Evolutionary conservation across 225 moss, liverwort and hornwort genomes (phyloP).

Genomic region (Thuidium tamariscinum): DNA sequence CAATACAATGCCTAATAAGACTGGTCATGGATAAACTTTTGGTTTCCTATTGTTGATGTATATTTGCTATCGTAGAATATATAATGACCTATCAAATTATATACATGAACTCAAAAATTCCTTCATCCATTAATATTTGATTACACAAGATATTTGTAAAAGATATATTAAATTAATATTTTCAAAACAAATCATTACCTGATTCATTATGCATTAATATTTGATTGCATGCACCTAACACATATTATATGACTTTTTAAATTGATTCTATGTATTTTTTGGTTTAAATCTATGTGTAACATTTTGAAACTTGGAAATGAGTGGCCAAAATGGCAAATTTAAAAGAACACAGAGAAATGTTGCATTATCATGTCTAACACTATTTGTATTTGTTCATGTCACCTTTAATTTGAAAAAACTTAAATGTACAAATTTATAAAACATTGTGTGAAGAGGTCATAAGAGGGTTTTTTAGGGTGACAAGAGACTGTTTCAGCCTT

Average conservation of each 20-base stretch:
- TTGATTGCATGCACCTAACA: not conserved
- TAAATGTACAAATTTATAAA: no score
- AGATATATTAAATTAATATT: not conserved
- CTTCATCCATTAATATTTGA: no score
- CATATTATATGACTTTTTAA: accelerated
- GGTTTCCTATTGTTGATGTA: not conserved
- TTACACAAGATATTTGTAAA: no score
- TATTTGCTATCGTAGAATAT: not conserved
- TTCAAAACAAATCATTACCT: no score
- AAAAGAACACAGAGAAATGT: not conserved
- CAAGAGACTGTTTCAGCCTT: no score
- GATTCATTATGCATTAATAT: not conserved
- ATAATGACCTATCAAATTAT: not conserved
- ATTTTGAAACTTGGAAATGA: not conserved
- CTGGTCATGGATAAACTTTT: not conserved
- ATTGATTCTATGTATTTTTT: not conserved
- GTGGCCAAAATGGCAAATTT: not conserved
- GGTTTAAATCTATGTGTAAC: not conserved
- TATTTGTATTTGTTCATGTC: no score
- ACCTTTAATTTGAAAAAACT: not conserved
- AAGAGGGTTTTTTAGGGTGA: no score
- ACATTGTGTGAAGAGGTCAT: no score
- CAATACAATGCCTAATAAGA: accelerated
- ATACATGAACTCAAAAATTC: no score
- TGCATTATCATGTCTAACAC: accelerated